phyloP scores from a whole-genome alignment of 2,329 filamentous ascomycete species.

The Fusarium subglutinans region DNA sequence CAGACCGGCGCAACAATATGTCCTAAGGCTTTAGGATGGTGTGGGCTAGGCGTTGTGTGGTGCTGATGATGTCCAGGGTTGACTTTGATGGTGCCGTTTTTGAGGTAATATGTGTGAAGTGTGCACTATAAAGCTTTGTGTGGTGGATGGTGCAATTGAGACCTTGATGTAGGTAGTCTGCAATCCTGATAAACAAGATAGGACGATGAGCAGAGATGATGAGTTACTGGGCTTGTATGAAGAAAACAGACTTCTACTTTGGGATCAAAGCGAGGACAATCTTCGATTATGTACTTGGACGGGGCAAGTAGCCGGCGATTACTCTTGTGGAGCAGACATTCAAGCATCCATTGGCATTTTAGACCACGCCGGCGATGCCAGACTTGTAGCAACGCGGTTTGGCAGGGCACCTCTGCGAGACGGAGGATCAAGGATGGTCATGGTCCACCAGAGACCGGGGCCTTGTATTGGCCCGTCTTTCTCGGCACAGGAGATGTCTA shows the following conservation, averaged over 20 bases:
- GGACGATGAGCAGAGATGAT: slow-evolving; percentile 22
- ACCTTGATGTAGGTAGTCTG: slow-evolving; percentile 22
- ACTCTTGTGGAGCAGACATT: slow-evolving; percentile 28
- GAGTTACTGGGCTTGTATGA: slow-evolving; percentile 15
- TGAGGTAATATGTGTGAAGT: neutral
- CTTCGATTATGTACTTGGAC: slow-evolving; percentile 44
- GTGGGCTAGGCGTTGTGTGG: slow-evolving; percentile 30
- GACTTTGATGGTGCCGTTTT: slow-evolving; percentile 19
- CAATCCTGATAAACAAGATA: slow-evolving; percentile 14
- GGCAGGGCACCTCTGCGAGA: slow-evolving; percentile 35
- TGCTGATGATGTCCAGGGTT: slow-evolving; percentile 22
- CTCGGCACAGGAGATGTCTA: slow-evolving; percentile 18
- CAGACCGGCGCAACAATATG: slow-evolving; percentile 9
- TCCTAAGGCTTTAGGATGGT: slow-evolving; percentile 14
- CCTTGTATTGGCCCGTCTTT: slow-evolving; percentile 26
- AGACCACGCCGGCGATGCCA: slow-evolving; percentile 32
- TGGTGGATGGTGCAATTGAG: slow-evolving; percentile 21
- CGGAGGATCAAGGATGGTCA: slow-evolving; percentile 29
- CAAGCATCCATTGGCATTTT: slow-evolving; percentile 26
- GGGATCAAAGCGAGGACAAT: slow-evolving; percentile 41
- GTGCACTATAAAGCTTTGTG: neutral
- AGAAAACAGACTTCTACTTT: slow-evolving; percentile 41
- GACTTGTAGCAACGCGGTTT: slow-evolving; percentile 30
- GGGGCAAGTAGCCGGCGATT: slow-evolving; percentile 36
- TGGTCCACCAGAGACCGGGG: slow-evolving; percentile 32